Base-by-base conservation (phyloP, 345 rosid genomes). In the Hypericum androsaemum region DNA sequence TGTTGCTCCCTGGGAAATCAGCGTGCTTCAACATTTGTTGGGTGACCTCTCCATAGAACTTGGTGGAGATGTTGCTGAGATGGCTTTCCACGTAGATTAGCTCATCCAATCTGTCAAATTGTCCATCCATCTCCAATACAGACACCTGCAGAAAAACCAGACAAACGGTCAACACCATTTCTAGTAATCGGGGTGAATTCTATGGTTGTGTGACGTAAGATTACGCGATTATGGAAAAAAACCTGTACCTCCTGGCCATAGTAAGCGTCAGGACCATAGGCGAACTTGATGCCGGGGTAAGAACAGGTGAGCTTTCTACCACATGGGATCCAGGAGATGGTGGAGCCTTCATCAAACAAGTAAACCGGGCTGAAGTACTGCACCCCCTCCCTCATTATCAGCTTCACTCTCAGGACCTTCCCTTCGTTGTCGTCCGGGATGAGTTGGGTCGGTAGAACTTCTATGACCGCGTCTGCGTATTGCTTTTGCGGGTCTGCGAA, bases 271-370 rank as follows among this genome's bases (percentile, higher is more conserved):
- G 98, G 98, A 38, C 78, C 82, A 41, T 90, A 82, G 53, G 61
- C 36, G 69, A 90, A 90, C 67, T 90, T 90, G 78, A 90, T 90
- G 53, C 98, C 98, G 7, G 98, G 98, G 79, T 90, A 90, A 17
- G 92, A 84, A 71, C 98, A 90, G 12, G 94, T 81, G 52, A 90
- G 98, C 67, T 87, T 90, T 58, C 98, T 83, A 22, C 98, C 98
- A 8, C 98, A 92, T 0, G 98, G 98, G 7, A 92, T 85, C 98
- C 96, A 92, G 5, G 82, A 76, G 38, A 92, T 64, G 44, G 96
- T 64, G 28, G 96, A 92, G 44, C 98, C 98, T 75, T 92, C 98
- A 52, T 92, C 98, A 14, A 92, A 92, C 44, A 92, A 74, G 67
- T 92, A 88, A 39, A 92, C 95, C 0, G 98, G 96, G 65, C 69